Conservation (phyloP, 768 basidiomycete species). For the Tulasnella sp. region DNA sequence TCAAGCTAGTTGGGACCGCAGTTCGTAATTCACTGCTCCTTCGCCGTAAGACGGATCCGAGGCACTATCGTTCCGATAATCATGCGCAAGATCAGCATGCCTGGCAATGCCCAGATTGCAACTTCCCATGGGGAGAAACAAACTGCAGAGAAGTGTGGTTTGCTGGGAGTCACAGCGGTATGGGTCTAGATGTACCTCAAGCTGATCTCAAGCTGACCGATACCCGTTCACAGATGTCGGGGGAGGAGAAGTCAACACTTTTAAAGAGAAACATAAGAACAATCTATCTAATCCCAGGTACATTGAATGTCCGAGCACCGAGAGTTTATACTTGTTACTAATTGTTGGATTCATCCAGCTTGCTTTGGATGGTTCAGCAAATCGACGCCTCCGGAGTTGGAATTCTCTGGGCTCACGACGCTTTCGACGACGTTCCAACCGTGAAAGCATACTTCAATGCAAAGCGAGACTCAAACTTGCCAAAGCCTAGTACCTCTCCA, state of each 20-base stretch:
- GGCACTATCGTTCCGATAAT: background rate
- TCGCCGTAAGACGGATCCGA: background rate
- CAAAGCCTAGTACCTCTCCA: background rate
- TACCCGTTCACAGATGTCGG: background rate
- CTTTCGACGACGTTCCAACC: background rate
- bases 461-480: background rate
- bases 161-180: conserved; percentile 33
- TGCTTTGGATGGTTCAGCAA: background rate
- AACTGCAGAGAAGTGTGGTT: conserved; percentile 68
- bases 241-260: background rate
- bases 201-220: background rate
- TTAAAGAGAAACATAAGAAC: background rate
- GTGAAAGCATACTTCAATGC: background rate
- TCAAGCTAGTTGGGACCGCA: background rate
- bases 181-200: background rate
- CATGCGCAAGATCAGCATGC: background rate
- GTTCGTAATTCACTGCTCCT: background rate
- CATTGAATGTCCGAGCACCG: background rate
- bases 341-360: background rate
- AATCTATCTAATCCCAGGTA: background rate
- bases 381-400: background rate
- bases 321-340: background rate
- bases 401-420: background rate
- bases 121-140: background rate
- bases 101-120: background rate